Conservation (phyloP, 441 rosid species). For the Gossypium lobatum region DNA sequence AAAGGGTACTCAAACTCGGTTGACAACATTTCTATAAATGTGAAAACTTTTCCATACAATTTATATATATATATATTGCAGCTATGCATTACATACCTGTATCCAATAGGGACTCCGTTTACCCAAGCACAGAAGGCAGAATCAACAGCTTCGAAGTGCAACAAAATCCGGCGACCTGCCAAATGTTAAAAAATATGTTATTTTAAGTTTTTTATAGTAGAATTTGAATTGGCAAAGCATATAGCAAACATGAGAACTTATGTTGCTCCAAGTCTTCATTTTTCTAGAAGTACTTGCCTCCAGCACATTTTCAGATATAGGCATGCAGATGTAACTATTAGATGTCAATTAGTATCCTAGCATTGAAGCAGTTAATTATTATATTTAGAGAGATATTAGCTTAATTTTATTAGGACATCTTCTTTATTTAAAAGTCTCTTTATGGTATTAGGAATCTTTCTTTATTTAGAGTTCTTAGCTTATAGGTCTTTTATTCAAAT, state of each 20-base stretch:
- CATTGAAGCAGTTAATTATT: no score
- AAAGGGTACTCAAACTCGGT: neutral
- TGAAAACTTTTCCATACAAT: neutral
- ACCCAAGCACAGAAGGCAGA: conserved; percentile 94
- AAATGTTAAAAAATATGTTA: conserved; percentile 16
- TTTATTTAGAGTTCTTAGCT: no score
- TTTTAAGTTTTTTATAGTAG: neutral
- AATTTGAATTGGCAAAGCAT: neutral
- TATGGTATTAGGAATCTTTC: no score
- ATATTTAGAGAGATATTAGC: no score
- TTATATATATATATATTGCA: neutral
- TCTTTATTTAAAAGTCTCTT: no score
- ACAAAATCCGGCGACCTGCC: conserved; percentile 83
- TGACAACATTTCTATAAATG: neutral
- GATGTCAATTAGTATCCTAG: no score
- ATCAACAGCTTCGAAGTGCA: conserved; percentile 98
- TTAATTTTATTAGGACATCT: no score
- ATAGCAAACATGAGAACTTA: neutral
- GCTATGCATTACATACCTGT: conserved; percentile 51
- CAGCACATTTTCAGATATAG: neutral
- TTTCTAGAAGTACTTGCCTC: neutral
- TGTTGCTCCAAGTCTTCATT: neutral
- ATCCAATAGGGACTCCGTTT: conserved; percentile 88
- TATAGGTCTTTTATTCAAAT: no score
- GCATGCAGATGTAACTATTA: neutral